A percentile compares a stretch with the other conserved stretches of the same genome.
phyloP scores from a whole-genome alignment of 352 stramenopile genomes.

The Lagenidium sp. region DNA sequence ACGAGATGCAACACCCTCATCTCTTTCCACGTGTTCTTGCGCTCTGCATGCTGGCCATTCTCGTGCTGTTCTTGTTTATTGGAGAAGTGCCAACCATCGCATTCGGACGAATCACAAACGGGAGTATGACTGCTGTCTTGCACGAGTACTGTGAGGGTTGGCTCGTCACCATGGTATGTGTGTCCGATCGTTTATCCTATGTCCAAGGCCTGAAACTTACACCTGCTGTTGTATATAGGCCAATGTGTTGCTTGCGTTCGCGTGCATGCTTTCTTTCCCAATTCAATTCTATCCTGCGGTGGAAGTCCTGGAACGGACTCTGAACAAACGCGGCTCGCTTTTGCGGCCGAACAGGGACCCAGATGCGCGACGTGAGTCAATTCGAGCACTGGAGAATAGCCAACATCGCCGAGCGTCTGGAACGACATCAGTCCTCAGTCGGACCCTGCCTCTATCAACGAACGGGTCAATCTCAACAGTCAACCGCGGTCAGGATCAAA shows the following conservation, averaged over 20 bases:
- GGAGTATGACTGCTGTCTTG: slow-evolving; percentile 72
- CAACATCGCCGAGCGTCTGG: slow-evolving; percentile 21
- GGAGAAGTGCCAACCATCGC: slow-evolving; percentile 57
- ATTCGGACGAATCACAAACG: slow-evolving; percentile 61
- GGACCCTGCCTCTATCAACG: slow-evolving; percentile 7
- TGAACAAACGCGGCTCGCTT: slow-evolving; percentile 33
- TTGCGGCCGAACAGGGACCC: slow-evolving; percentile 11
- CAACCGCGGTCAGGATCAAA: neutral
- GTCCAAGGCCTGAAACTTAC: no score
- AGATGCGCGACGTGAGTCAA: slow-evolving; percentile 7
- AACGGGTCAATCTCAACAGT: neutral
- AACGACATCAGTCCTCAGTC: slow-evolving; percentile 13
- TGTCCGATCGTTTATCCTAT: no score
- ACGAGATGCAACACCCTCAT: slow-evolving; percentile 54
- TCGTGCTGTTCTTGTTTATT: slow-evolving; percentile 71
- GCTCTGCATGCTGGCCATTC: slow-evolving; percentile 51
- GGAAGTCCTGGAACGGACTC: slow-evolving; percentile 52
- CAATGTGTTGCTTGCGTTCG: slow-evolving; percentile 61
- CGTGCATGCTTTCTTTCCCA: slow-evolving; percentile 67
- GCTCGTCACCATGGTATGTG: slow-evolving; percentile 43
- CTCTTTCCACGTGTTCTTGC: slow-evolving; percentile 47
- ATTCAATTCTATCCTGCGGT: slow-evolving; percentile 80
- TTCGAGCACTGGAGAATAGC: slow-evolving; percentile 17
- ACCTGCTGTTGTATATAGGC: slow-evolving; percentile 24
- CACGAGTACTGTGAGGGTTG: slow-evolving; percentile 63